Evolutionary conservation across 306 rosid species (phyloP).

Genomic region (Quercus alba): DNA sequence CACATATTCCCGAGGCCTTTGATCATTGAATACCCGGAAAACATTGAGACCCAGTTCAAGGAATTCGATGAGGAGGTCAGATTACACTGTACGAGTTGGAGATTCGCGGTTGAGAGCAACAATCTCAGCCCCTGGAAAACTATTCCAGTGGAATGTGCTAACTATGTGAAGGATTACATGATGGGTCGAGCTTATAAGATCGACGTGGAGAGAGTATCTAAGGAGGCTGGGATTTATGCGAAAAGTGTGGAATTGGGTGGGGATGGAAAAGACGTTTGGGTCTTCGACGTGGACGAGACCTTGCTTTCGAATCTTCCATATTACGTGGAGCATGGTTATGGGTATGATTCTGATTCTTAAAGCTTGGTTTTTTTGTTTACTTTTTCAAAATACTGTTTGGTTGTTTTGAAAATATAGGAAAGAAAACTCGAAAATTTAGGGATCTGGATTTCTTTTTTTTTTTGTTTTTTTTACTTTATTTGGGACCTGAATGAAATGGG

Average conservation of each 20-base stretch:
- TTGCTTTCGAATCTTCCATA: conserved; percentile 86
- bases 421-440: background rate
- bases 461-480: background rate
- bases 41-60: conserved; percentile 11
- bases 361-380: background rate
- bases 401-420: background rate
- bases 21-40: conserved; percentile 47
- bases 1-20: conserved; percentile 52
- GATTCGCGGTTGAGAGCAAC: conserved; percentile 79
- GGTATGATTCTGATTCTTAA: conserved; percentile 38
- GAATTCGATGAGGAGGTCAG: conserved; percentile 35
- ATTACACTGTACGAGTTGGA: conserved; percentile 67
- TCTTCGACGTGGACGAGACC: conserved; percentile 90
- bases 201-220: conserved; percentile 58
- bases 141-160: conserved; percentile 57
- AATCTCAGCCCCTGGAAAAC: conserved; percentile 67
- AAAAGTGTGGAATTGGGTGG: conserved; percentile 38
- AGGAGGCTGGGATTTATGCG: conserved; percentile 59
- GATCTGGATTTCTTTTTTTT: background rate
- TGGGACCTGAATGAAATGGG: background rate
- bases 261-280: conserved; percentile 82
- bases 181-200: conserved; percentile 45
- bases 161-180: conserved; percentile 63
- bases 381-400: background rate
- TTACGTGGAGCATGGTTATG: conserved; percentile 68